Conservation (phyloP, 768 basidiomycete species). For the Hydnum rufescens region DNA sequence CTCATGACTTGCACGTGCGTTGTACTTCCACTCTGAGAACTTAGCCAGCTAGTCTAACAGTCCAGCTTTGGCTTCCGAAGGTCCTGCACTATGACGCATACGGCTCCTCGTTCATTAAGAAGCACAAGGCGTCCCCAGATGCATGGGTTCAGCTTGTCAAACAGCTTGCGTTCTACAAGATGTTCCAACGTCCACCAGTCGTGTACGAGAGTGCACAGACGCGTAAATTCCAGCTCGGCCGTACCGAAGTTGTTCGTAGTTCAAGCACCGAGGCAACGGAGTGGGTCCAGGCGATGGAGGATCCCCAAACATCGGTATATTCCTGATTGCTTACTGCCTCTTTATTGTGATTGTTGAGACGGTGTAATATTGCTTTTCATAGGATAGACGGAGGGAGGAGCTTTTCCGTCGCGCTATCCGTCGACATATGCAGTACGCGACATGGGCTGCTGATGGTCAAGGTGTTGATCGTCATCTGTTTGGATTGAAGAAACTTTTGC, state of each 20-base stretch:
- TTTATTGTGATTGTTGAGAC: background rate
- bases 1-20: slow-evolving; percentile 62
- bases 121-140: slow-evolving; percentile 60
- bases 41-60: background rate
- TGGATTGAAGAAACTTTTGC: slow-evolving; percentile 68
- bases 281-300: slow-evolving; percentile 81
- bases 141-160: slow-evolving; percentile 92
- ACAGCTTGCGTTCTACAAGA: slow-evolving; percentile 87
- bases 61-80: slow-evolving; percentile 15
- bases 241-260: slow-evolving; percentile 88
- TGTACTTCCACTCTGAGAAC: slow-evolving; percentile 8
- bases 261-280: slow-evolving; percentile 64
- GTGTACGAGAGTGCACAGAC: slow-evolving; percentile 94
- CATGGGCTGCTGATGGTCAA: slow-evolving; percentile 83
- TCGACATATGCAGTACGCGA: slow-evolving; percentile 73
- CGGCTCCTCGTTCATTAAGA: slow-evolving; percentile 75
- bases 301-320: slow-evolving; percentile 29
- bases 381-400: slow-evolving; percentile 37
- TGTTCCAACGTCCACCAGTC: slow-evolving; percentile 45
- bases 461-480: slow-evolving; percentile 94
- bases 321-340: background rate
- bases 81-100: slow-evolving; percentile 75
- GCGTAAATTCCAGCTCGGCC: slow-evolving; percentile 69
- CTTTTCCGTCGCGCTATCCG: slow-evolving; percentile 58
- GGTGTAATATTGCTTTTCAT: slow-evolving; percentile 1